Percentiles rank a stretch among this genome's conserved stretches.
These are phyloP conservation scores for Colletotrichum theobromicola DNA, from an alignment of 2,329 filamentous ascomycete genomes.

Conservation along the genomic window DNA sequence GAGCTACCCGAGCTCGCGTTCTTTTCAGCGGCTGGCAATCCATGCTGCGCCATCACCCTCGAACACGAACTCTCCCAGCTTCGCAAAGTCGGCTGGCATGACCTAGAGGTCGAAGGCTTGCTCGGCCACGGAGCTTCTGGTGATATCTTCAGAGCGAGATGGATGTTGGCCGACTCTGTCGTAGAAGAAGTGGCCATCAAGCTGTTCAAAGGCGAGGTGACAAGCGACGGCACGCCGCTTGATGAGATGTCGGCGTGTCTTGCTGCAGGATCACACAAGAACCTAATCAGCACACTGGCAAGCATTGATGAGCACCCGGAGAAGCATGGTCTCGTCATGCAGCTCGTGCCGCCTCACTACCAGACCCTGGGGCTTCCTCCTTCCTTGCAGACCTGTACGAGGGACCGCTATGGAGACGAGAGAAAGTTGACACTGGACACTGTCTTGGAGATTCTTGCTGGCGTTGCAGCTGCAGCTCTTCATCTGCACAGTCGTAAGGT, in stretches of 20 bases:
- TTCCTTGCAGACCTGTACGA: conserved; percentile 49
- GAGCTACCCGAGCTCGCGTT: conserved; percentile 50
- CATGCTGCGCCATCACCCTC: conserved; percentile 36
- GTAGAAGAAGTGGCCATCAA: conserved; percentile 50
- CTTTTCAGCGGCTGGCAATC: conserved; percentile 52
- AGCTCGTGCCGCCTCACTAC: conserved; percentile 50
- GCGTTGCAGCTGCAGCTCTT: conserved; percentile 44
- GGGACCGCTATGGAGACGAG: conserved; percentile 43
- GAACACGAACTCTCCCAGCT: conserved; percentile 29
- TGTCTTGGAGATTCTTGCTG: conserved; percentile 40
- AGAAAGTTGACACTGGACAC: conserved; percentile 32
- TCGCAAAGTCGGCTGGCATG: conserved; percentile 42
- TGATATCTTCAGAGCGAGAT: conserved; percentile 46
- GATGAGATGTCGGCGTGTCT: conserved; percentile 55
- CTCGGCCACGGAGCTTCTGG: conserved; percentile 53
- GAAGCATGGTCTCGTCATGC: conserved; percentile 48
- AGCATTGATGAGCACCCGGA: conserved; percentile 45
- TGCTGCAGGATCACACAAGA: conserved; percentile 48
- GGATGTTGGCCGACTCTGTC: conserved; percentile 31
- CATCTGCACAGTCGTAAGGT: conserved; percentile 50
- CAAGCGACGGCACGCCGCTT: conserved; percentile 51
- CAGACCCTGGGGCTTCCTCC: conserved; percentile 47
- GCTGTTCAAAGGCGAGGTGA: conserved; percentile 51
- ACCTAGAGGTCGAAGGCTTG: conserved; percentile 42
- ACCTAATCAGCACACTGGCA: conserved; percentile 50